A percentile compares a stretch with the other conserved stretches of the same genome.
Evolutionary conservation across 2,329 filamentous ascomycete species (phyloP).

Genomic region (Teratosphaeria nubilosa): DNA sequence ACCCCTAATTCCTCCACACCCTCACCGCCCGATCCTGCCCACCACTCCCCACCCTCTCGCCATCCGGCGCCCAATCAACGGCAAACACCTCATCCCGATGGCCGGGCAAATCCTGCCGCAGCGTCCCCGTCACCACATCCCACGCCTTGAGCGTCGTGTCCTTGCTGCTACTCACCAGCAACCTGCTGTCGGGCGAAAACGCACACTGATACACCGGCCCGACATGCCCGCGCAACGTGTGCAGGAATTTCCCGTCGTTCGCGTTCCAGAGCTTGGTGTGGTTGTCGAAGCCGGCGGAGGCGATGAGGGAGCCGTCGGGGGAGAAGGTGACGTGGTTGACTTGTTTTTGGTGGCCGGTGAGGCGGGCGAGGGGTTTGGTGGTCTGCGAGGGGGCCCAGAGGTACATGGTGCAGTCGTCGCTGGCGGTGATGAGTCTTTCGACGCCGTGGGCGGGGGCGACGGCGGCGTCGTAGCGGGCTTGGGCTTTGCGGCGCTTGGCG

Average conservation of each 20-base stretch:
- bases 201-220: constrained; percentile 86
- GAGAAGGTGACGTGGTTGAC: constrained; percentile 95
- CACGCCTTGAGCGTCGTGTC: constrained; percentile 93
- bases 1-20: constrained; percentile 50
- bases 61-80: constrained; percentile 90
- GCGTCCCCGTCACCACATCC: constrained; percentile 77
- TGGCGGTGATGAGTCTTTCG: constrained; percentile 80
- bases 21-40: constrained; percentile 76
- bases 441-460: constrained; percentile 52
- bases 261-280: constrained; percentile 88
- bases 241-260: constrained; percentile 65
- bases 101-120: constrained; percentile 73
- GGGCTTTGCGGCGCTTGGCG: constrained; percentile 64
- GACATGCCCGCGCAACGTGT: constrained; percentile 79
- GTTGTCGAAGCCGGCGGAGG: constrained; percentile 86
- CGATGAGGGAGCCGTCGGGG: constrained; percentile 77
- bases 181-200: constrained; percentile 84
- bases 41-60: constrained; percentile 77
- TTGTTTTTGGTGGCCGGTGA: constrained; percentile 92
- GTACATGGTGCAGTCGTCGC: constrained; percentile 93
- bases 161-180: constrained; percentile 78
- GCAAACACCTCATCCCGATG: constrained; percentile 91
- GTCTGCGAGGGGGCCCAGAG: constrained; percentile 77
- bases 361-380: constrained; percentile 74
- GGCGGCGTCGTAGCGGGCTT: constrained; percentile 74